Percentiles rank a stretch among this genome's conserved stretches.
These are phyloP conservation scores for Morella rubra DNA, from an alignment of 306 rosid genomes.

Conservation along the genomic window DNA sequence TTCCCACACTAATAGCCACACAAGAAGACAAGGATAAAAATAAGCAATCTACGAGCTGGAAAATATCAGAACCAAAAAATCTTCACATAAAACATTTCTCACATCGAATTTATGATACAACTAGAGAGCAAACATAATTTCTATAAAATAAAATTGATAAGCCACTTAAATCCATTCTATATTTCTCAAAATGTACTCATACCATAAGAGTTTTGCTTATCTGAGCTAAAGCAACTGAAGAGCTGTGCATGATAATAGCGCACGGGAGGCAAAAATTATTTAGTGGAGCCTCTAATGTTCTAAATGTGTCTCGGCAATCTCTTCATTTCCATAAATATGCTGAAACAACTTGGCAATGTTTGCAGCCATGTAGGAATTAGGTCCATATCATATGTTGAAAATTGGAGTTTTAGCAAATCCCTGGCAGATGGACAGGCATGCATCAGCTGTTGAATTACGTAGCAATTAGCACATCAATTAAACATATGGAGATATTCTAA, in stretches of 20 bases:
- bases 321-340: slow-evolving; percentile 88
- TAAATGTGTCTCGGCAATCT: slow-evolving; percentile 71
- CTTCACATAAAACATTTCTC: background rate
- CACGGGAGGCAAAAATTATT: slow-evolving; percentile 63
- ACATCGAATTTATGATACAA: background rate
- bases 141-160: background rate
- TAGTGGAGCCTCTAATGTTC: slow-evolving; percentile 60
- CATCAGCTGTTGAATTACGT: background rate
- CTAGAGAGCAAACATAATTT: background rate
- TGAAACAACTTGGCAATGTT: slow-evolving; percentile 65
- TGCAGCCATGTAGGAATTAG: slow-evolving; percentile 98
- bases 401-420: slow-evolving; percentile 80
- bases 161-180: background rate
- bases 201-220: background rate
- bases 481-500: slow-evolving; percentile 10
- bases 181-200: background rate
- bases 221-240: background rate
- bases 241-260: slow-evolving; percentile 58
- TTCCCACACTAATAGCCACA: background rate
- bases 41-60: background rate
- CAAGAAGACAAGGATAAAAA: background rate
- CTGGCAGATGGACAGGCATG: slow-evolving; percentile 29
- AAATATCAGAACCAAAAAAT: background rate
- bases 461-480: slow-evolving; percentile 11
- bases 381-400: slow-evolving; percentile 69